A percentile compares a stretch with the other conserved stretches of the same genome.
Conservation (phyloP, 164 flowering plant genomes). For the Vitis vinifera region ASM3070453v1 NC_081820.1:18507001-18507500, state of each 20-base stretch:
- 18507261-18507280: slow-evolving; percentile 37
- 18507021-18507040: no score
- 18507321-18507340: slow-evolving; percentile 54
- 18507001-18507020: no score
- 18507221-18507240: slow-evolving; percentile 41
- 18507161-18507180: neutral
- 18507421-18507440: slow-evolving; percentile 48
- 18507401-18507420: slow-evolving; percentile 58
- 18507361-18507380: slow-evolving; percentile 43
- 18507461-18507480: slow-evolving; percentile 47
- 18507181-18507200: slow-evolving; percentile 30
- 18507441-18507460: slow-evolving; percentile 37
- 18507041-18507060: no score
- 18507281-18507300: slow-evolving; percentile 47
- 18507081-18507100: slow-evolving; percentile 6
- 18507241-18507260: slow-evolving; percentile 43
- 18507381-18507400: slow-evolving; percentile 46
- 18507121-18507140: slow-evolving; percentile 4
- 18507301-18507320: slow-evolving; percentile 43
- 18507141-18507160: slow-evolving; percentile 3
- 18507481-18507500: slow-evolving; percentile 52
- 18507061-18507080: slow-evolving; percentile 1
- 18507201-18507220: slow-evolving; percentile 43
- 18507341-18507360: slow-evolving; percentile 51
- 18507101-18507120: slow-evolving; percentile 9